These are phyloP conservation scores for Staphylotrichum longicolle DNA, from an alignment of 495 filamentous ascomycete species.

Conservation along the genomic window DNA sequence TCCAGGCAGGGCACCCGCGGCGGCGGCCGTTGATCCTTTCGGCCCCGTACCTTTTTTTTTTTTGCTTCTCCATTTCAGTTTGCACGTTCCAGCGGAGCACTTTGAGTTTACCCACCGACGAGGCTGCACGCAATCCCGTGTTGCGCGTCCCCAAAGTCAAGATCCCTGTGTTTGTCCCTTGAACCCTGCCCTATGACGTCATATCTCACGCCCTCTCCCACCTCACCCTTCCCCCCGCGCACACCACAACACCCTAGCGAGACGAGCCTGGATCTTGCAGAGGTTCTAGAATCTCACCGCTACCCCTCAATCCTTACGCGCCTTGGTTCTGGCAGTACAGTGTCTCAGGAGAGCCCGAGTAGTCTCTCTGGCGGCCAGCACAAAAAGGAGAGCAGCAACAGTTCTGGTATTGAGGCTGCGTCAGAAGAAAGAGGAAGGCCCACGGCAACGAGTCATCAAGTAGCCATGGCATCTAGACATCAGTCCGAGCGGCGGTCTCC, in stretches of 20 bases:
- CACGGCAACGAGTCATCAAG: not conserved
- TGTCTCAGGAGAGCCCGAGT: not conserved
- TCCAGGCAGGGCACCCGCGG: no score
- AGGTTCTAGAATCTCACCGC: not conserved
- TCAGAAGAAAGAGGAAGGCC: no score
- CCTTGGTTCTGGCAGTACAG: not conserved
- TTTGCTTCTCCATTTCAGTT: no score
- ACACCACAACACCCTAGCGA: constrained; percentile 2
- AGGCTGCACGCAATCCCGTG: no score
- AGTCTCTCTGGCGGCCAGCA: not conserved
- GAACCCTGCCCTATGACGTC: constrained; percentile 12
- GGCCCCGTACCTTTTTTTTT: no score
- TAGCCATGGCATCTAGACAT: constrained; percentile 9
- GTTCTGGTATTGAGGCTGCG: not conserved
- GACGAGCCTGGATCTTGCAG: constrained; percentile 4
- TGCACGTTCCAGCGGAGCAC: no score
- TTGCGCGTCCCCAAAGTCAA: no score
- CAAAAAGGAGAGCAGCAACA: not conserved
- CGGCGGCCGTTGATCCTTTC: no score
- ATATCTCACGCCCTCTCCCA: not conserved
- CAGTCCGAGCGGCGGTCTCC: not conserved
- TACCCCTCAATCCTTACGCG: not conserved
- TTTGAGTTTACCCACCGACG: no score
- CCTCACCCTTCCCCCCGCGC: not conserved
- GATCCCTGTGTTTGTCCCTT: not conserved